A percentile compares a stretch with the other conserved stretches of the same genome.
These are phyloP conservation scores for Leccinum colubrinum DNA, from an alignment of 1,284 basidiomycete genomes.

Conservation along the genomic window DNA sequence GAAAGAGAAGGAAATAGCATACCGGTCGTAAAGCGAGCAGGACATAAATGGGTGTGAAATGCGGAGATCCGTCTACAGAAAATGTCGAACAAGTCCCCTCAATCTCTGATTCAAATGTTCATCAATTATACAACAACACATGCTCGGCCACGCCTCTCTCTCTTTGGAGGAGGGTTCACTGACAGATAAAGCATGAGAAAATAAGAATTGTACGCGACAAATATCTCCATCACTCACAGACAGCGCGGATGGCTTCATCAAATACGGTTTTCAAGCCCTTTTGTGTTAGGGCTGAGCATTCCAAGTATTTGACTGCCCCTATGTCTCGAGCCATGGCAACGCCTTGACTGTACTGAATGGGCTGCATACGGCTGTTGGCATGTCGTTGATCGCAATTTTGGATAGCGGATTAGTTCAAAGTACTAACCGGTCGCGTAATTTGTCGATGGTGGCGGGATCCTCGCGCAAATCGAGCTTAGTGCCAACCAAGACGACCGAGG, in stretches of 20 bases:
- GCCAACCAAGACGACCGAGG: constrained; percentile 93
- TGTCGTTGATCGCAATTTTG: constrained; percentile 11
- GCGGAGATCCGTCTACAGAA: constrained; percentile 35
- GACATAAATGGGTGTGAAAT: constrained; percentile 60
- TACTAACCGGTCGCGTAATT: constrained; percentile 83
- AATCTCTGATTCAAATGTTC: constrained; percentile 12
- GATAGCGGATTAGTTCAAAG: constrained; percentile 2
- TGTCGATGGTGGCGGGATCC: constrained; percentile 88
- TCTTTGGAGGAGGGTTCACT: constrained; percentile 76
- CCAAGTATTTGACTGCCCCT: constrained; percentile 93
- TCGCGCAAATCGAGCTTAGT: constrained; percentile 98
- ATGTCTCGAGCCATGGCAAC: constrained; percentile 93
- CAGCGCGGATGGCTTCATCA: constrained; percentile 92
- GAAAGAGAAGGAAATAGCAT: constrained; percentile 25
- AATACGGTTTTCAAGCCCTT: constrained; percentile 97
- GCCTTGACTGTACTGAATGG: constrained; percentile 91
- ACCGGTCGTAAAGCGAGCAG: constrained; percentile 45
- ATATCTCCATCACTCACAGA: constrained; percentile 59
- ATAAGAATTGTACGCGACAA: constrained; percentile 5
- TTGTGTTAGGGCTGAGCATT: constrained; percentile 97
- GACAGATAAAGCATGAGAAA: constrained; percentile 14
- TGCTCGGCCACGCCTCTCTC: constrained; percentile 46
- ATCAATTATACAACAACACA: constrained; percentile 72
- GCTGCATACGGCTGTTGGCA: constrained; percentile 78
- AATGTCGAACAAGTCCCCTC: constrained; percentile 18